These are phyloP conservation scores for Fusarium pseudonygamai DNA, from an alignment of 2,329 filamentous ascomycete species.

Conservation along the genomic window DNA sequence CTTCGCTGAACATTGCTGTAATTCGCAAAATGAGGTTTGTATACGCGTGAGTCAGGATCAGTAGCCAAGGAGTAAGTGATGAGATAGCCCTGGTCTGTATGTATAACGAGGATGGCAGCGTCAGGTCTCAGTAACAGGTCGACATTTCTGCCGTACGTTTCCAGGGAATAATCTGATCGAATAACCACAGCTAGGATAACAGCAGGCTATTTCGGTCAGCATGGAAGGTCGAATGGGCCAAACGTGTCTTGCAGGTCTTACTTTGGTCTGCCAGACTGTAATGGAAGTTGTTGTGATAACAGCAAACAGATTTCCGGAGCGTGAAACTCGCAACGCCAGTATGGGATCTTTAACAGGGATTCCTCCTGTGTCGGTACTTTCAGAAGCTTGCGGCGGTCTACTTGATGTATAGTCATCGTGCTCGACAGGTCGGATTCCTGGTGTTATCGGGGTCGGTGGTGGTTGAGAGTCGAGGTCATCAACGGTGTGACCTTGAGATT, in stretches of 20 bases:
- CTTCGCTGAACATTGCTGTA: conserved; percentile 70
- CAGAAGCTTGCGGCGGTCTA: conserved; percentile 36
- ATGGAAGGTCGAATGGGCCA: neutral
- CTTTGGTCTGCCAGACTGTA: conserved; percentile 97
- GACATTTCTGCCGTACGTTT: conserved; percentile 85
- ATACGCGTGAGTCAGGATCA: conserved; percentile 83
- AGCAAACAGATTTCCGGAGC: conserved; percentile 84
- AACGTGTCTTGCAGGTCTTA: conserved; percentile 51
- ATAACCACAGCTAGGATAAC: conserved; percentile 87
- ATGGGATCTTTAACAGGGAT: conserved; percentile 70
- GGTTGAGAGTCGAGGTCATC: conserved; percentile 50
- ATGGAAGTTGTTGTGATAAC: conserved; percentile 86
- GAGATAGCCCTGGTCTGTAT: conserved; percentile 85
- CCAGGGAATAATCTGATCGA: conserved; percentile 81
- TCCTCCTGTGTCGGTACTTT: conserved; percentile 40
- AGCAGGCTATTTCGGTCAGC: conserved; percentile 70
- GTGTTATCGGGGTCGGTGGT: conserved; percentile 62
- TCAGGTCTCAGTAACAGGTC: conserved; percentile 89
- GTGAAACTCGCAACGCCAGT: conserved; percentile 78
- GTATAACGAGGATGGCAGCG: conserved; percentile 89
- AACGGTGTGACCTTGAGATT: conserved; percentile 39
- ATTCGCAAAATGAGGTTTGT: conserved; percentile 81
- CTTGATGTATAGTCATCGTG: conserved; percentile 54
- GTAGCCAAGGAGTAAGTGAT: conserved; percentile 94
- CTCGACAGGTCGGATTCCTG: conserved; percentile 68